Percentiles rank a stretch among this genome's conserved stretches.
These are phyloP conservation scores for Proliferodiscus dingleyae DNA, from an alignment of 2,329 filamentous ascomycete species.

Conservation along the genomic window DNA sequence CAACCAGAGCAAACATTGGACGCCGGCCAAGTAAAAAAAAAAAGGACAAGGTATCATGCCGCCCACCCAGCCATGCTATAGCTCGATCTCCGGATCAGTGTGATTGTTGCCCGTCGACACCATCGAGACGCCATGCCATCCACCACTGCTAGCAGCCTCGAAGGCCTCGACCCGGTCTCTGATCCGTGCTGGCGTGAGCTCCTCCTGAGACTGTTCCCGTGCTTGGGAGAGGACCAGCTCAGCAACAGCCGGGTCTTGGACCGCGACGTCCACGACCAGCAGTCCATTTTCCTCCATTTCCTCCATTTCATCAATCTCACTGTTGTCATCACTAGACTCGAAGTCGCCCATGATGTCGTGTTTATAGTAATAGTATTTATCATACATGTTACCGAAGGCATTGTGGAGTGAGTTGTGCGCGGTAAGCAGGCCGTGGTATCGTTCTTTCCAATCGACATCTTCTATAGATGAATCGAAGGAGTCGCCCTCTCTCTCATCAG, in stretches of 20 bases:
- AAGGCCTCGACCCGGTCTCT: conserved; percentile 31
- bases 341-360: conserved; percentile 16
- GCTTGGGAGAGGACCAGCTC: conserved; percentile 20
- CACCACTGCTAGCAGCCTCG: conserved; percentile 36
- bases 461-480: conserved; percentile 11
- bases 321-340: conserved; percentile 2
- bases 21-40: too few species aligned
- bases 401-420: not conserved
- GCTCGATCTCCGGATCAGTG: conserved; percentile 37
- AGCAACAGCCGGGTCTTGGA: conserved; percentile 14
- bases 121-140: conserved; percentile 38
- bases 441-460: conserved; percentile 22
- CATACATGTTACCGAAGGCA: conserved; percentile 2
- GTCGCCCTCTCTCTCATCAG: conserved; percentile 10
- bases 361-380: conserved; percentile 12
- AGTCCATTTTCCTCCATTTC: conserved; percentile 13
- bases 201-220: conserved; percentile 18
- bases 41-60: too few species aligned
- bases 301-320: conserved; percentile 5
- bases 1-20: conserved; percentile 2
- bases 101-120: conserved; percentile 40
- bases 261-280: conserved; percentile 12
- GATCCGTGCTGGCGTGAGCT: conserved; percentile 16
- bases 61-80: conserved; percentile 25
- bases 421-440: conserved; percentile 9